phyloP scores from a whole-genome alignment of 2,329 filamentous ascomycete species.

The Pseudogymnoascus sp. region DNA sequence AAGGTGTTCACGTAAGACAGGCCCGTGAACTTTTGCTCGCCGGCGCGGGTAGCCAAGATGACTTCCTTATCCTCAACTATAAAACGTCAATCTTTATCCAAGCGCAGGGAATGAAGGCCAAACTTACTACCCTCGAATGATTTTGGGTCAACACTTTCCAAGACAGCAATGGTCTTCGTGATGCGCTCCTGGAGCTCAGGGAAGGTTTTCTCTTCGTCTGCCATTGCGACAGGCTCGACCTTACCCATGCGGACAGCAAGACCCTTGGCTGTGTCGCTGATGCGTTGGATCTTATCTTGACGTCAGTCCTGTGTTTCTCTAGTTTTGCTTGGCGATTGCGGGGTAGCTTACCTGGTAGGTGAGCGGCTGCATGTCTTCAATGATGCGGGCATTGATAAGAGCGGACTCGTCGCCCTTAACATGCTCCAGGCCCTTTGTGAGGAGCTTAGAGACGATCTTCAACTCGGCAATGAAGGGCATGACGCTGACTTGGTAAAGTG shows the following conservation, averaged over 20 bases:
- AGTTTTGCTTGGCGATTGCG: neutral
- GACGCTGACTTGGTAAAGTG: constrained; percentile 31
- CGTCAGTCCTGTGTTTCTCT: neutral
- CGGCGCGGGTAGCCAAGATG: constrained; percentile 25
- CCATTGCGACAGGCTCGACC: constrained; percentile 25
- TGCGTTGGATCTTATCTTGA: constrained; percentile 29
- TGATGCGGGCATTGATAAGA: constrained; percentile 32
- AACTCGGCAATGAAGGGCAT: constrained; percentile 35
- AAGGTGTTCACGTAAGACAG: constrained; percentile 40
- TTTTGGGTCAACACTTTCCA: constrained; percentile 36
- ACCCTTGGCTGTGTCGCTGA: constrained; percentile 35
- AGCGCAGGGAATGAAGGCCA: neutral
- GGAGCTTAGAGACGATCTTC: constrained; percentile 33
- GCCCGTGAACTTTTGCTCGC: constrained; percentile 33
- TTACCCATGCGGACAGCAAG: constrained; percentile 32
- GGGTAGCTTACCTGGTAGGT: constrained; percentile 32
- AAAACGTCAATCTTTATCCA: neutral
- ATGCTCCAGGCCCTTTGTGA: constrained; percentile 36
- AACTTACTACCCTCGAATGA: constrained; percentile 31
- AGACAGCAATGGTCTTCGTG: constrained; percentile 36
- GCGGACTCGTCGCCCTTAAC: constrained; percentile 29
- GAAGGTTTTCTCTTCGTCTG: constrained; percentile 41
- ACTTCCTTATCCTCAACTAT: constrained; percentile 32
- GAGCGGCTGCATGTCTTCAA: constrained; percentile 42
- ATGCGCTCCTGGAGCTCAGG: constrained; percentile 40